Percentiles rank a stretch among this genome's conserved stretches.
These are phyloP conservation scores for Hanseniaspora opuntiae DNA, from an alignment of 805 yeast genomes.

Conservation along the genomic window DNA sequence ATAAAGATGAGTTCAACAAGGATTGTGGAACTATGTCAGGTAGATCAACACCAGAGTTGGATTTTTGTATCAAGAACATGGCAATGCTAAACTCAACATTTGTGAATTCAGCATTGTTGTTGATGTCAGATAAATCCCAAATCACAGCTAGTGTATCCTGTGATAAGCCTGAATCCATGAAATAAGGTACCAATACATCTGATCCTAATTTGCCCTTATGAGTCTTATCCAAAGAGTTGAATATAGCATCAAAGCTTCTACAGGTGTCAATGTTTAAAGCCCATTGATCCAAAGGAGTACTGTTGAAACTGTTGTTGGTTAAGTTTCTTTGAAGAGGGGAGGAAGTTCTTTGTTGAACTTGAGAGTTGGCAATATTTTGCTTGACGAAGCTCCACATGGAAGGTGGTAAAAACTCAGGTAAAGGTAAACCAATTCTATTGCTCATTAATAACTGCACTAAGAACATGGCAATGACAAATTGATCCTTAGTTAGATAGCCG, in stretches of 20 bases:
- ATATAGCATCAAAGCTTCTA: constrained; percentile 66
- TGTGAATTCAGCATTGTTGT: constrained; percentile 70
- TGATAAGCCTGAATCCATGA: constrained; percentile 72
- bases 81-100: constrained; percentile 82
- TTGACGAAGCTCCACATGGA: constrained; percentile 28
- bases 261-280: constrained; percentile 51
- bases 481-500: constrained; percentile 60
- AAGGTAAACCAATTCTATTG: constrained; percentile 39
- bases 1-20: constrained; percentile 31
- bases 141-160: constrained; percentile 76
- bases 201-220: constrained; percentile 55
- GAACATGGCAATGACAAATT: constrained; percentile 89
- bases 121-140: constrained; percentile 90
- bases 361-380: constrained; percentile 14
- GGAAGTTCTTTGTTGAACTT: constrained; percentile 18
- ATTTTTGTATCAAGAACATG: constrained; percentile 79
- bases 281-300: constrained; percentile 44
- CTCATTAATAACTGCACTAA: constrained; percentile 58
- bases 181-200: constrained; percentile 71
- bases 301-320: constrained; percentile 20
- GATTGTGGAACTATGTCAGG: constrained; percentile 68
- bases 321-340: constrained; percentile 15
- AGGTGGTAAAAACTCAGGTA: constrained; percentile 39
- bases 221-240: constrained; percentile 60
- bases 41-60: constrained; percentile 58